Base-by-base conservation (phyloP, 129 eudicot species). In the Flaveria linearis region DNA sequence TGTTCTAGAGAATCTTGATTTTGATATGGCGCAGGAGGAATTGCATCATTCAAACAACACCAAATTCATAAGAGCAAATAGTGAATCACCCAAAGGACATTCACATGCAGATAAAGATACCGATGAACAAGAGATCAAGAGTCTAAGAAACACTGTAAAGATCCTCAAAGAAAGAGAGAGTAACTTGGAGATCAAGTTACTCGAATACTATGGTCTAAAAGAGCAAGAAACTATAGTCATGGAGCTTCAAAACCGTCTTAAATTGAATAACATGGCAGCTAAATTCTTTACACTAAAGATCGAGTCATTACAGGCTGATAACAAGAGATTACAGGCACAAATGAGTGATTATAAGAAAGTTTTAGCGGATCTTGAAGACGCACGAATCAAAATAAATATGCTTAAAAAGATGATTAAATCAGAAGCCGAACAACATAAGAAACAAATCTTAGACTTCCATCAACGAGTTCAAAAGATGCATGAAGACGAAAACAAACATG, bases 181-280 rank as follows among this genome's bases (percentile, higher is more conserved):
- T 47, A 78, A 46, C 43, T 84, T 91, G 11, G 96, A 93, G 85
- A 85, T 85, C 17, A 86, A 93, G 61, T 80, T 91, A 83, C 96
- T 93, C 16, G 97, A 93, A 76, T 93, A 88, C 71, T 91, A 87
- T 62, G 98, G 98, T 58, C 88, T 90, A 25, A 87, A 88, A 78
- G 97, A 93, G 79, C 97, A 93, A 76, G 97, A 93, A 86, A 85
- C 87, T 53, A 84, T 84, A 1, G 82, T 90, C 42, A 84, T 87
- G 87, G 97, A 93, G 87, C 98, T 93, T 55, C 97, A 85, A 39
- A 93, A 88, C 80, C 85, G 91, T 16, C 83, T 93, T 60, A 88
- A 82, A 72, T 41, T 93, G 20, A 80, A 74, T 76, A 87, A 74
- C 69, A 84, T 91, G 85, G 97, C 90, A 85, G 85, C 92, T 17